Conservation (phyloP, 768 basidiomycete species). For the Suillus variegatus region DNA sequence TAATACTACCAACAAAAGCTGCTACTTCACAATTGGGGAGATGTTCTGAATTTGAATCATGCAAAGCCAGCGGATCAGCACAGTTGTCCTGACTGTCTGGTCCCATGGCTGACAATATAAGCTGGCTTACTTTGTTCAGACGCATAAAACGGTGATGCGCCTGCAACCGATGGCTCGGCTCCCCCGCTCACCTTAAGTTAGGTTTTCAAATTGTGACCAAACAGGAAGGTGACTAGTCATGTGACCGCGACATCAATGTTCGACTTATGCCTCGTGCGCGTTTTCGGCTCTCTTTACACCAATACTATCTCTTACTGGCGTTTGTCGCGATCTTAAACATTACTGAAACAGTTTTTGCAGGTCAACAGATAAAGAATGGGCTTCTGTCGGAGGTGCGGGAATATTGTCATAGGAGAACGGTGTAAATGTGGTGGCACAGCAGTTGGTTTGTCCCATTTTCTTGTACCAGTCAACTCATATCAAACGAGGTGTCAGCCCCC, state of each 20-base stretch:
- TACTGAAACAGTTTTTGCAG: not conserved
- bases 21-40: not conserved
- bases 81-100: not conserved
- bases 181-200: not conserved
- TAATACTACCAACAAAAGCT: not conserved
- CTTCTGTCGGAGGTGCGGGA: constrained; percentile 84
- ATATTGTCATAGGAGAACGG: constrained; percentile 69
- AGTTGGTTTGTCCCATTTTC: constrained; percentile 59
- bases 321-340: constrained; percentile 4
- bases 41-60: not conserved
- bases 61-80: not conserved
- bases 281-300: constrained; percentile 4
- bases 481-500: constrained; percentile 49
- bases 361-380: constrained; percentile 51
- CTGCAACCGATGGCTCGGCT: not conserved
- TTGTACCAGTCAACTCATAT: constrained; percentile 16
- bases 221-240: constrained; percentile 5
- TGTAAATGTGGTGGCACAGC: constrained; percentile 81
- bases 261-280: constrained; percentile 2
- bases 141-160: not conserved
- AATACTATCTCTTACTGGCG: not conserved
- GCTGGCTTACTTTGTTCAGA: not conserved
- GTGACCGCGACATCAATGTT: constrained; percentile 13
- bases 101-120: not conserved
- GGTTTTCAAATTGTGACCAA: not conserved